Evolutionary conservation across 352 stramenopile genomes (phyloP).

Genomic region (Phytophthora tentaculata): DNA sequence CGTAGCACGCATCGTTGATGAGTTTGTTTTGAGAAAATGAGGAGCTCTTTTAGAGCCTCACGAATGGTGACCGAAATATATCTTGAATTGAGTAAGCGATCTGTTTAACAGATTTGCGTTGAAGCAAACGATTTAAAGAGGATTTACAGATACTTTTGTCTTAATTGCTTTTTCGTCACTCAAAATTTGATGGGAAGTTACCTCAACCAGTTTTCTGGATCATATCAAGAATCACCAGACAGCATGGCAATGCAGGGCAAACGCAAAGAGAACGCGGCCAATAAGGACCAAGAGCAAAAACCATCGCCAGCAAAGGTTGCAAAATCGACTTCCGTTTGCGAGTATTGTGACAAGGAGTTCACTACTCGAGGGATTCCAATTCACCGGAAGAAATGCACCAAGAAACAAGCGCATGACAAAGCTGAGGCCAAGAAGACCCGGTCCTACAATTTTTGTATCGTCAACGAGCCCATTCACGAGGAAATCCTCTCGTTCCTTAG

Average conservation of each 20-base stretch:
- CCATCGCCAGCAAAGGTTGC: neutral
- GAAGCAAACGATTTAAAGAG: constrained; percentile 9
- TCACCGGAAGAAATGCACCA: constrained; percentile 24
- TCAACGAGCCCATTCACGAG: constrained; percentile 18
- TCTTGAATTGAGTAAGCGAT: constrained; percentile 12
- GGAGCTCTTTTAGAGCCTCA: constrained; percentile 12
- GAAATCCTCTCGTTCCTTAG: constrained; percentile 21
- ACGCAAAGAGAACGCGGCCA: neutral
- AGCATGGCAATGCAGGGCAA: neutral
- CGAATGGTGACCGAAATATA: constrained; percentile 4
- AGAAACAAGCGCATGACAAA: constrained; percentile 13
- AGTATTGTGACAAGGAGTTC: constrained; percentile 24
- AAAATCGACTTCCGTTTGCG: constrained; percentile 11
- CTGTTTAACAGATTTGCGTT: constrained; percentile 18
- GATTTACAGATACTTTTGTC: neutral
- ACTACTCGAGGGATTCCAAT: constrained; percentile 15
- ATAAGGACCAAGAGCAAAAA: no score
- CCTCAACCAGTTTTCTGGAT: no score
- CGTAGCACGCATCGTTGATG: constrained; percentile 30
- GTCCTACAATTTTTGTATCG: constrained; percentile 23
- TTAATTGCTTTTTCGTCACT: neutral
- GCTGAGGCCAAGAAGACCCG: constrained; percentile 13
- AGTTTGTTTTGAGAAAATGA: constrained; percentile 9
- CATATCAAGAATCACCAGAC: neutral
- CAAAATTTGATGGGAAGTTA: no score